Evolutionary conservation across 257 asterid species (phyloP), one percentile per base, ranked within the genome.

Genomic region (Knoxia roxburghii): DNA sequence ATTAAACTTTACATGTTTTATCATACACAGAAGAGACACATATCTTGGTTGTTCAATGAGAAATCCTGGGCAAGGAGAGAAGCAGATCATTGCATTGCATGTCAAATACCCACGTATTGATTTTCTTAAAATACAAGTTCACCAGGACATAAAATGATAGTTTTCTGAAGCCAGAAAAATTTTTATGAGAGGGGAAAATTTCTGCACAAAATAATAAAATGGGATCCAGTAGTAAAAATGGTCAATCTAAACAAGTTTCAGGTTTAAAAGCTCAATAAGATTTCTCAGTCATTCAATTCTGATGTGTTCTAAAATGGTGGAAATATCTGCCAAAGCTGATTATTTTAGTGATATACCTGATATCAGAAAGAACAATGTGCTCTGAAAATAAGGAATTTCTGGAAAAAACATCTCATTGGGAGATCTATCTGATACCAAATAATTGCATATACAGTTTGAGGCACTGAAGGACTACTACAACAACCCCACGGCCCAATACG

Each of bases 391-490:
- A 0, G 49, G 63, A 13, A 12, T 30, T 43, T 1, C 11, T 17
- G 20, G 17, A 13, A 7, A 17, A 55, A n/a, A 20, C 26, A 51
- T 27, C 57, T n/a, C 20, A 26, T 51, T 51, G 6, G n/a, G 6
- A 2, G 57, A 49, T n/a, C 2, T 7, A 49, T 49, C 6, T 6
- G 24, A 49, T 49, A 49, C 24, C 61, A 55, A 2, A 29, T 56
- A 5, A 15, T 41, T 29, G 30, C 43, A 26, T 5, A 20, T 12
- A 32, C 39, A 23, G 64, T 58, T 30, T 51, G 21, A 50, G 18
- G 52, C 3, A 49, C 57, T 37, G 62, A 69, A 69, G 66, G 41
- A 48, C 68, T 32, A 69, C 51, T 48, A 23, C n/a, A 33, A 24
- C 30, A 40, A 32, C 37, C 24, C 63, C 26, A 6, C 15, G 17